Evolutionary conservation across 1,284 basidiomycete species (phyloP).

Genomic region (Heterobasidion occidentale): DNA sequence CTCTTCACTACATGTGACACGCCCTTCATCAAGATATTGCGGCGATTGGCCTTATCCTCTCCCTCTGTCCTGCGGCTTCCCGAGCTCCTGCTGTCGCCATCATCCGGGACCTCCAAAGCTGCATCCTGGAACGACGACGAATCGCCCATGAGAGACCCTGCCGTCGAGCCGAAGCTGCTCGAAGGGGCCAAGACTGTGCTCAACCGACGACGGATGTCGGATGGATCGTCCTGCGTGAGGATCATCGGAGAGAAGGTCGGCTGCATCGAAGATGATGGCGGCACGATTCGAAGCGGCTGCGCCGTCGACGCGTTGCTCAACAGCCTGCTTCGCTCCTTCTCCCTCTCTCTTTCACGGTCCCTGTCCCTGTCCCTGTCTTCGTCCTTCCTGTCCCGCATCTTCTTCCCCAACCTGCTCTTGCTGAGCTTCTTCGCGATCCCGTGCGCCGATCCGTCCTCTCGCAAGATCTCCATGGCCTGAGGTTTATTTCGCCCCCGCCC

Average conservation of each 20-base stretch:
- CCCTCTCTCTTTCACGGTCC: constrained; percentile 1
- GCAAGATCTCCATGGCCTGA: constrained; percentile 8
- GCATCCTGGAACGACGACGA: not conserved
- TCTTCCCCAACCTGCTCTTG: not conserved
- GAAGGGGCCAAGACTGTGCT: not conserved
- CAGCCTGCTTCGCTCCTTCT: not conserved
- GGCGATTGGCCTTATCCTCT: not conserved
- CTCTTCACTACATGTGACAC: constrained; percentile 18
- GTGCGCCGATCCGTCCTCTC: not conserved
- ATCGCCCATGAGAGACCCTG: not conserved
- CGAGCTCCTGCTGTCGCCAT: not conserved
- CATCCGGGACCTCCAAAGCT: not conserved
- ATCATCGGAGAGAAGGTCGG: not conserved
- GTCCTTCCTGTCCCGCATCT: not conserved
- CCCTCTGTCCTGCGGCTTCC: not conserved
- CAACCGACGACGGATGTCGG: not conserved
- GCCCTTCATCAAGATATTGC: not conserved
- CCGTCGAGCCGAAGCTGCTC: not conserved
- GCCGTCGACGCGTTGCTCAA: not conserved
- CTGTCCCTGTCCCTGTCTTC: not conserved
- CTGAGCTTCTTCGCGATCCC: not conserved
- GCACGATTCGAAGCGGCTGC: not conserved
- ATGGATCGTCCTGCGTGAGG: not conserved
- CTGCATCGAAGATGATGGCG: not conserved
- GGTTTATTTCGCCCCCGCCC: constrained; percentile 10